Percentiles rank a stretch among this genome's conserved stretches.
phyloP scores from a whole-genome alignment of 352 stramenopile species.

The Globisporangium takayamanum region DNA sequence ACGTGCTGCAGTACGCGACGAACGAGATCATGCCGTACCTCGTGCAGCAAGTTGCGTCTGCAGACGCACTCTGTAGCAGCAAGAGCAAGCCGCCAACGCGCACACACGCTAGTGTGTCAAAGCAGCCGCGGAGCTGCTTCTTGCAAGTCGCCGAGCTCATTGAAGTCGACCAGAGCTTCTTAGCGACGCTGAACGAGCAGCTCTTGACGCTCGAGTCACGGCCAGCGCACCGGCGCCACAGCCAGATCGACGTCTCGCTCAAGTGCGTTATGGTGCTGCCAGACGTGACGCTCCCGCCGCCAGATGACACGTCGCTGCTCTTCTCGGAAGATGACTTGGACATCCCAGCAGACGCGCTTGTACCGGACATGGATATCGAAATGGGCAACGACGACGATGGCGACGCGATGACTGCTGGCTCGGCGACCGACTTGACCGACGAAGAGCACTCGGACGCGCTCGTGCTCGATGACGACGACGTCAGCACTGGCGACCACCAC shows the following conservation, averaged over 20 bases:
- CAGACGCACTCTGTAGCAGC: background rate
- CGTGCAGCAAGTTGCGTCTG: slow-evolving; percentile 26
- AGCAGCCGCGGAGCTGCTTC: slow-evolving; percentile 25
- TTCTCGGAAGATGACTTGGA: slow-evolving; percentile 30
- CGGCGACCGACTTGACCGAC: slow-evolving; percentile 28
- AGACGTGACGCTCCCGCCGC: slow-evolving; percentile 62
- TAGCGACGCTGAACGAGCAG: slow-evolving; percentile 58
- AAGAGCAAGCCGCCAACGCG: slow-evolving; percentile 1
- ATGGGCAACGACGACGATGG: slow-evolving; percentile 14
- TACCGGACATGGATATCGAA: slow-evolving; percentile 11
- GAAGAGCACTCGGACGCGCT: slow-evolving; percentile 21
- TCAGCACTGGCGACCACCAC: background rate
- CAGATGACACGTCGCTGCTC: slow-evolving; percentile 31
- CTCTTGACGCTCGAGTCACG: slow-evolving; percentile 47
- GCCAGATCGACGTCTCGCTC: slow-evolving; percentile 67
- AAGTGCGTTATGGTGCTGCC: slow-evolving; percentile 75
- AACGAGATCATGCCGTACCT: slow-evolving; percentile 70
- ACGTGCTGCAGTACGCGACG: slow-evolving; percentile 71
- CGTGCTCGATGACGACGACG: slow-evolving; percentile 7
- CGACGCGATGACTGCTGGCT: slow-evolving; percentile 8
- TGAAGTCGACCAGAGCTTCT: slow-evolving; percentile 51
- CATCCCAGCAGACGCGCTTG: slow-evolving; percentile 18
- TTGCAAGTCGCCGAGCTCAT: slow-evolving; percentile 69
- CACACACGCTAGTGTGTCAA: background rate
- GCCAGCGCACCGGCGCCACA: slow-evolving; percentile 52